phyloP scores from a whole-genome alignment of 208 protist species.

The Entamoeba histolytica region DNA sequence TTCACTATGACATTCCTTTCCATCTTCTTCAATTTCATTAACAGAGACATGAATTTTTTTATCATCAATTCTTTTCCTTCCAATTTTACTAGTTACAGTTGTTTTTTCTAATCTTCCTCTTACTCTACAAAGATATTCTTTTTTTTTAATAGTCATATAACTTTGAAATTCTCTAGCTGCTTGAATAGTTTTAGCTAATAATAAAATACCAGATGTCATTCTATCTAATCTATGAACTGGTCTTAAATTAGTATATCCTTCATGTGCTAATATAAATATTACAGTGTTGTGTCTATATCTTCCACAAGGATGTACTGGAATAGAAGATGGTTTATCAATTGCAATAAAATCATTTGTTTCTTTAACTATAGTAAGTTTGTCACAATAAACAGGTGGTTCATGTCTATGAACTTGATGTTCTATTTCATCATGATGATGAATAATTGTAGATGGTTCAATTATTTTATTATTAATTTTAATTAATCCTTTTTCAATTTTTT shows the following conservation, averaged over 20 bases:
- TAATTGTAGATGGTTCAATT: neutral
- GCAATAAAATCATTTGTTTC: neutral
- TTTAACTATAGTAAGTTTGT: constrained; percentile 6
- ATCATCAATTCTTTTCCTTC: neutral
- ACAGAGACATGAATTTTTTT: too few species aligned
- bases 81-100: too few species aligned
- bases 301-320: neutral
- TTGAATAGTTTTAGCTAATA: neutral
- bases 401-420: too few species aligned
- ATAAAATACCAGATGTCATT: neutral
- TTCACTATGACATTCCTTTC: too few species aligned
- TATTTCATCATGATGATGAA: neutral
- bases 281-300: neutral
- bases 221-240: neutral
- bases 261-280: neutral
- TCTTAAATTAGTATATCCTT: too few species aligned
- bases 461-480: neutral
- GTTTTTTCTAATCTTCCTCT: too few species aligned
- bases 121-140: too few species aligned
- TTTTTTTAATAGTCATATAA: too few species aligned
- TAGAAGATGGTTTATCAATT: neutral
- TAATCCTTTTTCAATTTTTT: neutral
- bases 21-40: too few species aligned
- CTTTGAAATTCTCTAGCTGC: too few species aligned
- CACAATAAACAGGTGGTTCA: too few species aligned